These are phyloP conservation scores for Penicillium ochrochloron DNA, from an alignment of 495 filamentous ascomycete species.

Conservation along the genomic window DNA sequence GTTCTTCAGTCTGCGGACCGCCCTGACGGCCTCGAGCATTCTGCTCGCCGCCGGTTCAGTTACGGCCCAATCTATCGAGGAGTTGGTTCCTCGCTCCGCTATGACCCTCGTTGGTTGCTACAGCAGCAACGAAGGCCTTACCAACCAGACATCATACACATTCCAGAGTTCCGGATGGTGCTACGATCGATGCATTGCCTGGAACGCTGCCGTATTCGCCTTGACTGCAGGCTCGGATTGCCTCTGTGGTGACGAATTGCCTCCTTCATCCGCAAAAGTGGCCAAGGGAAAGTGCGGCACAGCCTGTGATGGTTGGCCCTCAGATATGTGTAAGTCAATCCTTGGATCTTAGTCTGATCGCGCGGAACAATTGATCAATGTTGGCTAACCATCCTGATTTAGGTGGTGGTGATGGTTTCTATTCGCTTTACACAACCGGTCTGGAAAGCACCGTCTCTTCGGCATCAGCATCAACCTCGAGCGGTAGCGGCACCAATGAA, in stretches of 20 bases:
- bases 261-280: constrained; percentile 44
- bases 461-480: constrained; percentile 26
- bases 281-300: constrained; percentile 43
- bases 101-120: constrained; percentile 40
- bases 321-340: constrained; percentile 52
- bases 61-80: constrained; percentile 29
- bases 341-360: background rate
- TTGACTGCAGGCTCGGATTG: constrained; percentile 49
- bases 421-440: constrained; percentile 53
- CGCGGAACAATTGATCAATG: background rate
- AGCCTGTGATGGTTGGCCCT: constrained; percentile 48
- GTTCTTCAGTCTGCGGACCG: constrained; percentile 35
- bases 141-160: constrained; percentile 29
- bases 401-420: constrained; percentile 53
- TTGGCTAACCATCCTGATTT: background rate
- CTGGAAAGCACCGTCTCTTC: constrained; percentile 35
- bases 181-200: constrained; percentile 39
- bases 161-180: constrained; percentile 58
- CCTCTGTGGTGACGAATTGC: constrained; percentile 52
- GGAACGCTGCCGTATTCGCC: constrained; percentile 46
- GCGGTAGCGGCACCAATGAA: constrained; percentile 19
- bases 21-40: constrained; percentile 35
- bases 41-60: constrained; percentile 33
- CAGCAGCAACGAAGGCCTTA: constrained; percentile 37
- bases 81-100: constrained; percentile 20